A percentile compares a stretch with the other conserved stretches of the same genome.
phyloP scores from a whole-genome alignment of 73 alveolate genomes.

The Paramecium sonneborni region DNA sequence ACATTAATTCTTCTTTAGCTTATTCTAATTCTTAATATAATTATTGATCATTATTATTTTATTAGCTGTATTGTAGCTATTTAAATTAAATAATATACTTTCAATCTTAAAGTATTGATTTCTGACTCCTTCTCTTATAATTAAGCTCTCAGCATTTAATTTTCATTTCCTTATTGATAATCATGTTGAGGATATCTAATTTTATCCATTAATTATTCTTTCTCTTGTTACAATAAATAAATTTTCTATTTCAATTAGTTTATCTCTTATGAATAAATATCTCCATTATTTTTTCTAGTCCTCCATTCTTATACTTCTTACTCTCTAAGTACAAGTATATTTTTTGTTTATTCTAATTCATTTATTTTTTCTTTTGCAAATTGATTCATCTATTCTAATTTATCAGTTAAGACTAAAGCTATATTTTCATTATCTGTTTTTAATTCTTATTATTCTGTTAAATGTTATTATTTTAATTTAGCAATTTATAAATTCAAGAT shows the following conservation, averaged over 20 bases:
- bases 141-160: not conserved
- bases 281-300: not conserved
- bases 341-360: not conserved
- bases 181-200: not conserved
- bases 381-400: not conserved
- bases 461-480: not conserved
- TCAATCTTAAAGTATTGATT: not conserved
- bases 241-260: not conserved
- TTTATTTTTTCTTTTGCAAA: not conserved
- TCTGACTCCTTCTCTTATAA: not conserved
- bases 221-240: not conserved
- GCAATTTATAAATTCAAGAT: not conserved
- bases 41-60: not conserved
- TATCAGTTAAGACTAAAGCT: slow-evolving; percentile 2
- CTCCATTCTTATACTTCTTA: slow-evolving; percentile 16
- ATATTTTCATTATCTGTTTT: not conserved
- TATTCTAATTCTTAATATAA: not conserved
- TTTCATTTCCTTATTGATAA: not conserved
- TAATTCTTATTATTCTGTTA: not conserved
- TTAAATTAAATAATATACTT: not conserved
- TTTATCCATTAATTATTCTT: not conserved
- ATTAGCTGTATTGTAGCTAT: not conserved
- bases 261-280: not conserved
- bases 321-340: not conserved
- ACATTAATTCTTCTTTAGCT: not conserved